Evolutionary conservation across 2,329 filamentous ascomycete species (phyloP).

Genomic region (Ophiocordyceps unilateralis): DNA sequence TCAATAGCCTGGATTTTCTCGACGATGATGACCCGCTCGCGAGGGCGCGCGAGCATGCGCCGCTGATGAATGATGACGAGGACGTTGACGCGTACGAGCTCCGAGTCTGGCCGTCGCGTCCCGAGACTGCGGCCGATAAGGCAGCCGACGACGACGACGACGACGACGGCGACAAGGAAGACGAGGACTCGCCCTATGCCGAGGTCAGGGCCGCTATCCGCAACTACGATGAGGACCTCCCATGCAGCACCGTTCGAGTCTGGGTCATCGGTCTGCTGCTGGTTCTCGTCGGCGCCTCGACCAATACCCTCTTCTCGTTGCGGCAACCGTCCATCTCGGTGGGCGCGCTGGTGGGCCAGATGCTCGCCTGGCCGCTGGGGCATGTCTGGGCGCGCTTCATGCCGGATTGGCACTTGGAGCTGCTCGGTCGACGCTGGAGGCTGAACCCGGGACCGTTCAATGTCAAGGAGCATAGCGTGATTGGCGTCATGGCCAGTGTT

Average conservation of each 20-base stretch:
- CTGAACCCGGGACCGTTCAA: conserved; percentile 56
- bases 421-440: conserved; percentile 35
- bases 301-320: conserved; percentile 47
- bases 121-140: conserved; percentile 2
- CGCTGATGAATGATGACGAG: conserved; percentile 36
- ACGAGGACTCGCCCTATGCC: conserved; percentile 46
- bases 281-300: conserved; percentile 37
- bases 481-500: conserved; percentile 55
- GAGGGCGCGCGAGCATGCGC: conserved; percentile 35
- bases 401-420: conserved; percentile 29
- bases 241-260: conserved; percentile 47
- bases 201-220: conserved; percentile 47
- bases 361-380: conserved; percentile 47
- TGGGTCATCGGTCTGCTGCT: conserved; percentile 45
- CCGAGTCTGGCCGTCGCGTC: conserved; percentile 11
- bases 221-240: conserved; percentile 47
- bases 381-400: conserved; percentile 40
- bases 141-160: not conserved
- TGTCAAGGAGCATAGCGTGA: conserved; percentile 51
- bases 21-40: not conserved
- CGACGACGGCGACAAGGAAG: conserved; percentile 9
- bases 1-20: conserved; percentile 6
- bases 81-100: conserved; percentile 21
- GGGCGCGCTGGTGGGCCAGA: conserved; percentile 42
- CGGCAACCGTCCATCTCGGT: conserved; percentile 44